These are phyloP conservation scores for Calycina herbarum DNA, from an alignment of 2,329 filamentous ascomycete genomes.

Conservation along the genomic window DNA sequence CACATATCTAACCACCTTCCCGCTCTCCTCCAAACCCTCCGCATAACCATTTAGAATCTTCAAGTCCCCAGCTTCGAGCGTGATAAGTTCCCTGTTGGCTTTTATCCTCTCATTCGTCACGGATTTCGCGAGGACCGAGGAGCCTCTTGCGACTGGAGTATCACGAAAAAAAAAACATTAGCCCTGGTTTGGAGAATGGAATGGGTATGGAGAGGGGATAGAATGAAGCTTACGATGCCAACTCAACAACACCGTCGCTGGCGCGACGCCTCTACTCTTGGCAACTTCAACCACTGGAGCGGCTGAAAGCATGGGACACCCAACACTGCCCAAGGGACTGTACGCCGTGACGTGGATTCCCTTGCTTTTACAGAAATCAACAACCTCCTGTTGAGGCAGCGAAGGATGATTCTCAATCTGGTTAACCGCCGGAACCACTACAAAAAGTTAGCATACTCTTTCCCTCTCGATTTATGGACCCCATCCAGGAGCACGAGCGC, in stretches of 20 bases:
- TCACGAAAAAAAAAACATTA: too few relatives aligned
- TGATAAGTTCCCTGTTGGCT: constrained; percentile 66
- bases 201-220: too few relatives aligned
- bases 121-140: constrained; percentile 72
- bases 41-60: constrained; percentile 57
- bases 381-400: constrained; percentile 51
- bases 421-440: constrained; percentile 49
- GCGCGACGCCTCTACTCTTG: constrained; percentile 59
- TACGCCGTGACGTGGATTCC: constrained; percentile 53
- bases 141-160: constrained; percentile 61
- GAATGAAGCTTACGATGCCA: constrained; percentile 58
- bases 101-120: constrained; percentile 68
- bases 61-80: constrained; percentile 64
- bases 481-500: too few relatives aligned
- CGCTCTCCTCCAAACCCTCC: constrained; percentile 46
- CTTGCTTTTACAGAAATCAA: constrained; percentile 48
- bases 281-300: constrained; percentile 62
- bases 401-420: constrained; percentile 61
- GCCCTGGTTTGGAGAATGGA: too few relatives aligned
- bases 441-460: too few relatives aligned
- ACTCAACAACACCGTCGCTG: constrained; percentile 66
- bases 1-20: constrained; percentile 61
- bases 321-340: constrained; percentile 42
- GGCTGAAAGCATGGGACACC: constrained; percentile 53
- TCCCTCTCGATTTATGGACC: too few relatives aligned